Evolutionary conservation across 495 filamentous ascomycete genomes (phyloP), one percentile per base, ranked within the genome.

Genomic region (Platismatia glauca): DNA sequence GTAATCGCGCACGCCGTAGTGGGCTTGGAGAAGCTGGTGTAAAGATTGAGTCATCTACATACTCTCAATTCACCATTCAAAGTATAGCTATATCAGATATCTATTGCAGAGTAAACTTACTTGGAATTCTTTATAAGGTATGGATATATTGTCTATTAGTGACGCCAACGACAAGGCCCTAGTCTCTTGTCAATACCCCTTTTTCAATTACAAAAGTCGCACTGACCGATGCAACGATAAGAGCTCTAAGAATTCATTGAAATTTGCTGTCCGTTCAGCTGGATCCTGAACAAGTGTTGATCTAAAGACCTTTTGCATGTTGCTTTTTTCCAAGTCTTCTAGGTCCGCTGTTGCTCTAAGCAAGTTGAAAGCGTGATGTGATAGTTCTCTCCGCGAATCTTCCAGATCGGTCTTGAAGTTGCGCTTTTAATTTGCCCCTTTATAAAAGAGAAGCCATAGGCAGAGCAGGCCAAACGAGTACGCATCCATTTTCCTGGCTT

Each of bases 391-490:
- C 27, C 33, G 27, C 33, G 27, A 33, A 33, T 55, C 52, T 60
- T 50, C 41, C 31, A 60, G 3, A 60, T 60, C 58, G 20, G 50
- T 50, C 31, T 50, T 27, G 39, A 50, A 60, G 18, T 50, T 44
- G 20, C 18, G 31, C 34, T 60, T 39, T 50, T 27, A n/a, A 35
- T 60, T 50, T 9, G 15, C 13, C n/a, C 20, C 39, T 34, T 58
- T 48, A 29, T 39, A 57, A 13, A 64, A 59, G 27, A 64, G 56
- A 44, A 64, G 11, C 61, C 55, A 64, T 34, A 64, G 56, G 46
- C 37, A 58, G 41, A 64, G 61, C 18, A 58, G 13, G 18, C 61
- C 55, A 52, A 64, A 64, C 16, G 55, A 64, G 56, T 64, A 64
- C 18, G 39, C 34, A 16, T 64, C 61, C 55, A 64, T 50, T 37